phyloP scores from a whole-genome alignment of 2,329 filamentous ascomycete species.

The Ascochyta pisi region DNA sequence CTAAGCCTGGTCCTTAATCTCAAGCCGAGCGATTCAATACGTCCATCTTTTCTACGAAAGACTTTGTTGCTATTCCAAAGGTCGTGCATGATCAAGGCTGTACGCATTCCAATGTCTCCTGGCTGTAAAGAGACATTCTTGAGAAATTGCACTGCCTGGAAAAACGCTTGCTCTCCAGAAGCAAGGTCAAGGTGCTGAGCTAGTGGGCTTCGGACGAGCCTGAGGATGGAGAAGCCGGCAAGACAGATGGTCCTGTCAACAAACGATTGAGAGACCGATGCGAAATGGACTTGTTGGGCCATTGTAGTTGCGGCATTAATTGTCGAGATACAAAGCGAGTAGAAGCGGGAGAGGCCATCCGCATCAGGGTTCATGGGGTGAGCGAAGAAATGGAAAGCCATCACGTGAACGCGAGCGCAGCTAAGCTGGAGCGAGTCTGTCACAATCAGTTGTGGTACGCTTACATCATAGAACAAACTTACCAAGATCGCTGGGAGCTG shows the following conservation, averaged over 20 bases:
- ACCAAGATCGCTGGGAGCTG: slow-evolving; percentile 44
- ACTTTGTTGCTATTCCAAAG: slow-evolving; percentile 45
- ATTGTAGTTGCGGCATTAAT: slow-evolving; percentile 34
- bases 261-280: slow-evolving; percentile 41
- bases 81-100: slow-evolving; percentile 43
- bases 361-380: slow-evolving; percentile 37
- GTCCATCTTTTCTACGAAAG: slow-evolving; percentile 43
- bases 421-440: slow-evolving; percentile 44
- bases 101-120: slow-evolving; percentile 41
- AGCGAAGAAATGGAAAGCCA: slow-evolving; percentile 48
- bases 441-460: slow-evolving; percentile 18
- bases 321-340: slow-evolving; percentile 42
- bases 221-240: slow-evolving; percentile 43
- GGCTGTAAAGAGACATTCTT: slow-evolving; percentile 44
- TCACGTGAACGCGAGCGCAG: slow-evolving; percentile 45
- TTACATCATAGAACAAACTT: slow-evolving; percentile 9
- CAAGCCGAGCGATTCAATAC: slow-evolving; percentile 41
- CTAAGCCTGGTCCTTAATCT: slow-evolving; percentile 43
- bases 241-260: slow-evolving; percentile 44
- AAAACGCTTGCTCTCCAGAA: slow-evolving; percentile 46
- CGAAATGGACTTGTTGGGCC: slow-evolving; percentile 33
- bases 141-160: slow-evolving; percentile 39
- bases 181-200: slow-evolving; percentile 41
- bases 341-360: slow-evolving; percentile 40
- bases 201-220: slow-evolving; percentile 39